Percentiles rank a stretch among this genome's conserved stretches.
phyloP scores from a whole-genome alignment of 495 filamentous ascomycete species.

The Diplogelasinospora grovesii region DNA sequence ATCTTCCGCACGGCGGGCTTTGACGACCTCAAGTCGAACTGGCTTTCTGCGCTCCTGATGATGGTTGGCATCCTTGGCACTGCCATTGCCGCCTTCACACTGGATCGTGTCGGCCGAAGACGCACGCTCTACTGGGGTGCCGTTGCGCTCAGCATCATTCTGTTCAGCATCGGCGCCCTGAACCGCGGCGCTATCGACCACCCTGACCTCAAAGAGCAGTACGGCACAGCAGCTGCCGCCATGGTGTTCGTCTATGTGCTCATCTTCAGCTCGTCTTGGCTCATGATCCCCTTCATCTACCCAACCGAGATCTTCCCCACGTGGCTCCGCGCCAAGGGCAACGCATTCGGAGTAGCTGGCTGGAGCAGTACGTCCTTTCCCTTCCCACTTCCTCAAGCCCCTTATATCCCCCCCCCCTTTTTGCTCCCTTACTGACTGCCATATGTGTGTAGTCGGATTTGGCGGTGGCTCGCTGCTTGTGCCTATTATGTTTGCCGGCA shows the following conservation, averaged over 20 bases:
- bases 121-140: background rate
- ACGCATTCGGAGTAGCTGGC: background rate
- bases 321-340: constrained; percentile 4
- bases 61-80: constrained; percentile 1
- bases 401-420: too few relatives aligned
- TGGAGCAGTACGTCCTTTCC: too few relatives aligned
- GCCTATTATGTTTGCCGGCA: constrained; percentile 3
- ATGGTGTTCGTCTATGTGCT: constrained; percentile 48
- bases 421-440: too few relatives aligned
- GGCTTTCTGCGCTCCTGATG: background rate
- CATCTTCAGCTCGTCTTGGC: constrained; percentile 44
- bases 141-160: constrained; percentile 22
- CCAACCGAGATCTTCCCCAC: constrained; percentile 30
- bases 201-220: constrained; percentile 24
- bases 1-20: constrained; percentile 43
- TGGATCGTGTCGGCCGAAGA: background rate
- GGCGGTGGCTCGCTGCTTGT: background rate
- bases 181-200: constrained; percentile 22
- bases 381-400: too few relatives aligned
- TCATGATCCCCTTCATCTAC: constrained; percentile 45
- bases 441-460: too few relatives aligned
- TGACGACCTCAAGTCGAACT: constrained; percentile 20
- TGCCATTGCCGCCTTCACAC: background rate
- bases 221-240: constrained; percentile 40
- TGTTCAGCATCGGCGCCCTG: constrained; percentile 40